Percentiles rank a stretch among this genome's conserved stretches.
Conservation (phyloP, 495 filamentous ascomycete species). For the Penicillium taxi region DNA sequence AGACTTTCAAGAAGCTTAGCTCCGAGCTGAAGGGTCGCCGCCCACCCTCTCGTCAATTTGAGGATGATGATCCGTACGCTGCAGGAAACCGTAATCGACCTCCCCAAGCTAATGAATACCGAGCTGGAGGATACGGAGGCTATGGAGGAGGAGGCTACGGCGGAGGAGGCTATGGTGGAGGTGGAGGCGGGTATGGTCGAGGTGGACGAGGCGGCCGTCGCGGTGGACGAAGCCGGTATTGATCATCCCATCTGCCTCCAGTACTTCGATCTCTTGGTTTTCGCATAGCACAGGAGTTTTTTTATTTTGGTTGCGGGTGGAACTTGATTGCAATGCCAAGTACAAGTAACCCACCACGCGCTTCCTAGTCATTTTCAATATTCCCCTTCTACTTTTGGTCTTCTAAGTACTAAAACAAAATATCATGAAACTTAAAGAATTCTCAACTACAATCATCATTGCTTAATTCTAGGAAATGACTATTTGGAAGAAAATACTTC, state of each 20-base stretch:
- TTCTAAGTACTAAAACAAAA: slow-evolving; percentile 2
- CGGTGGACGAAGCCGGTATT: no score
- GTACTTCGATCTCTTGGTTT: slow-evolving; percentile 9
- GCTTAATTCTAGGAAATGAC: no score
- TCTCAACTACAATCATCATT: no score
- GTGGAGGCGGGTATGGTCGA: slow-evolving; percentile 36
- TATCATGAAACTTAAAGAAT: no score
- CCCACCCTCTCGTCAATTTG: slow-evolving; percentile 48
- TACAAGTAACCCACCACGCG: slow-evolving; percentile 10
- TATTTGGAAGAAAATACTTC: no score
- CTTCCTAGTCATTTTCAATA: no score
- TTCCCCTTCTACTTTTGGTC: slow-evolving; percentile 13
- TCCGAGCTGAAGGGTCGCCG: slow-evolving; percentile 74
- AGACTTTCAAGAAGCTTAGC: slow-evolving; percentile 74
- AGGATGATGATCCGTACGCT: slow-evolving; percentile 44
- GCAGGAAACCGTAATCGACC: no score
- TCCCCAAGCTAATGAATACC: no score
- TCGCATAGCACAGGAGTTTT: slow-evolving; percentile 46
- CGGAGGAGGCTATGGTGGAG: slow-evolving; percentile 34
- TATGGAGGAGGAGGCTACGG: slow-evolving; percentile 30
- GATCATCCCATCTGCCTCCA: slow-evolving; percentile 7
- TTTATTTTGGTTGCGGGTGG: slow-evolving; percentile 12
- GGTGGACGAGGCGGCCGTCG: no score
- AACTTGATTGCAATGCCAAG: slow-evolving; percentile 9
- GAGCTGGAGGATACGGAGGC: slow-evolving; percentile 52